Base-by-base conservation (phyloP, 2,329 filamentous ascomycete species). In the Ceratocystis huliohia region DNA sequence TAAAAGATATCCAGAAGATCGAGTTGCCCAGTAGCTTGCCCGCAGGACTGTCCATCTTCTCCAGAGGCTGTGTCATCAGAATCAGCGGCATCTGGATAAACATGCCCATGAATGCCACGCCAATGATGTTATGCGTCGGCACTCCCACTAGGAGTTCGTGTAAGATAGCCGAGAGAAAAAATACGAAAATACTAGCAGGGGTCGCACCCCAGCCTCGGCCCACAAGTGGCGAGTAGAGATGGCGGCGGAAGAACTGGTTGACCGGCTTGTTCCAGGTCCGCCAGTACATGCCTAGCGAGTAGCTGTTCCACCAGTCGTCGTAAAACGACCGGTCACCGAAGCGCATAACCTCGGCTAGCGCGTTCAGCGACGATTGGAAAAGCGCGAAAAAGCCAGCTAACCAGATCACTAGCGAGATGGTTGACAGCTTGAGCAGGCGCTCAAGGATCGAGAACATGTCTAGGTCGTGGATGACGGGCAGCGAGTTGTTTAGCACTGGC, bases 241-340 rank as follows among this genome's bases (percentile, higher is more conserved):
- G 94, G 46, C 94, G 82, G 72, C 90, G 92, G 86, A 99, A 97
- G 76, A 96, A 99, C 67, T 91, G 87, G 73, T 96, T 96, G 5
- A 99, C 93, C 0, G 94, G 94, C 74, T 95, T 95, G 78, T 99
- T 99, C 94, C 94, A 99, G 0, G 88, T 89, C 25, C 92, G 86
- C 93, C 93, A 96, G 78, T 99, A 99, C 3, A 82, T 83, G 44
- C 92, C 89, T 5, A 97, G 80, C 70, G 87, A 91, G 65, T 87
- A 86, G 70, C 87, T 90, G 73, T 99, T 99, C 94, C 94, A 99
- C 94, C 94, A 99, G 73, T 96, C 91, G 46, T 89, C 88, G 75
- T 99, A 99, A 75, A 99, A 99, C 64, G 92, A 88, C 37, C 94
- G 84, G 74, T 99, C 94, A 20, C 88, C 94, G 72, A 99, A 99